Evolutionary conservation across 1,139 yeast genomes (phyloP).

Genomic region (Suzukiozyma palmioleophila): DNA sequence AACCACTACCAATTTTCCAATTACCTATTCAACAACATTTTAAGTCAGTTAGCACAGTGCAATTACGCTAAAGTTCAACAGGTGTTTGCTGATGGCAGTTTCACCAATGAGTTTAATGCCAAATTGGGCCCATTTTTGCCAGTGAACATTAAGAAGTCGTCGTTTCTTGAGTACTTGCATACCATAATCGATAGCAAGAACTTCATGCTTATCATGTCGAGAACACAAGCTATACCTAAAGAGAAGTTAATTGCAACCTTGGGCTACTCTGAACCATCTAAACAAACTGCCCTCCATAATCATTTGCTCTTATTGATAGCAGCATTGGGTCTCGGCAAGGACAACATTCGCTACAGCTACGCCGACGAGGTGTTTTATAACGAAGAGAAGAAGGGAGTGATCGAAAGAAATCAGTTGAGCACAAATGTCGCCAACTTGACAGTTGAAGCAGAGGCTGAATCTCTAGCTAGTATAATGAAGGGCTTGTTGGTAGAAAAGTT

Average conservation of each 20-base stretch:
- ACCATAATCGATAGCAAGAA: constrained; percentile 27
- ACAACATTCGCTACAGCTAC: constrained; percentile 25
- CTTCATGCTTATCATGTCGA: constrained; percentile 24
- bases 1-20: constrained; percentile 11
- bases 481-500: constrained; percentile 24
- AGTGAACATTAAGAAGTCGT: constrained; percentile 6
- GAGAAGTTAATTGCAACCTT: constrained; percentile 19
- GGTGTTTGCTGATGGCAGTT: constrained; percentile 8
- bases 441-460: constrained; percentile 20
- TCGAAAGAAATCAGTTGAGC: constrained; percentile 9
- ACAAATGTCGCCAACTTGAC: constrained; percentile 18
- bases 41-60: constrained; percentile 16
- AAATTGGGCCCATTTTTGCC: constrained; percentile 24
- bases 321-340: constrained; percentile 24
- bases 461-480: constrained; percentile 25
- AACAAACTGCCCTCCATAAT: constrained; percentile 10
- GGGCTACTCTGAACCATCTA: constrained; percentile 18
- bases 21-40: constrained; percentile 14
- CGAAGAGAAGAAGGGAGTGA: neutral
- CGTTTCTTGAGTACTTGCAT: constrained; percentile 20
- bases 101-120: constrained; percentile 11
- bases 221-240: constrained; percentile 19
- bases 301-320: constrained; percentile 20
- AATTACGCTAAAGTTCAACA: constrained; percentile 13
- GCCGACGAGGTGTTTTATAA: constrained; percentile 21